phyloP scores from a whole-genome alignment of 78 protist genomes.

The slime mould (Dictyostelium discoideum) region DNA sequence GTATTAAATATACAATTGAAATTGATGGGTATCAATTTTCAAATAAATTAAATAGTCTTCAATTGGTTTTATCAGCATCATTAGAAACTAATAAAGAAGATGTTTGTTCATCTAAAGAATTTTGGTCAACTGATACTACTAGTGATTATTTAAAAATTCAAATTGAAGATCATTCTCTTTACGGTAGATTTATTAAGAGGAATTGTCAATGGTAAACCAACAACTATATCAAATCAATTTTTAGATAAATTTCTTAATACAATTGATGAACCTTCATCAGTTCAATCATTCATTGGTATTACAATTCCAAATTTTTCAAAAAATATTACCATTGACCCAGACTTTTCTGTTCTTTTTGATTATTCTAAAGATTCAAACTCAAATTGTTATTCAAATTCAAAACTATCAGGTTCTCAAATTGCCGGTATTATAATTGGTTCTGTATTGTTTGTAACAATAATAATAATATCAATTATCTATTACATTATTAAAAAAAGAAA shows the following conservation, averaged over 20 bases:
- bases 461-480: not conserved
- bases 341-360: conserved; percentile 12
- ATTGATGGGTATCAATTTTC: not conserved
- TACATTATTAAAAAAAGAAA: not conserved
- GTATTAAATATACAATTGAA: conserved; percentile 26
- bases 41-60: not conserved
- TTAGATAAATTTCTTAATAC: not conserved
- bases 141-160: not conserved
- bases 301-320: not conserved
- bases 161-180: not conserved
- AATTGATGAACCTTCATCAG: not conserved
- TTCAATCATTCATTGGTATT: conserved; percentile 28
- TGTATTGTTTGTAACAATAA: not conserved
- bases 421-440: conserved; percentile 38
- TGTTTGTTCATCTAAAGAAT: not conserved
- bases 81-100: not conserved
- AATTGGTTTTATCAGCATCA: conserved; percentile 18
- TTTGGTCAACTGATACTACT: not conserved
- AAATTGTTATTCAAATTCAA: not conserved
- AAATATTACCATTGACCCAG: not conserved
- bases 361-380: not conserved
- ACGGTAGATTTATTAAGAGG: conserved; percentile 25
- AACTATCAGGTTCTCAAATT: not conserved
- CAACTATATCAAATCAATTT: not conserved
- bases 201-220: not conserved